phyloP scores from a whole-genome alignment of 73 alveolate genomes.

The Stentor roeselii region DNA sequence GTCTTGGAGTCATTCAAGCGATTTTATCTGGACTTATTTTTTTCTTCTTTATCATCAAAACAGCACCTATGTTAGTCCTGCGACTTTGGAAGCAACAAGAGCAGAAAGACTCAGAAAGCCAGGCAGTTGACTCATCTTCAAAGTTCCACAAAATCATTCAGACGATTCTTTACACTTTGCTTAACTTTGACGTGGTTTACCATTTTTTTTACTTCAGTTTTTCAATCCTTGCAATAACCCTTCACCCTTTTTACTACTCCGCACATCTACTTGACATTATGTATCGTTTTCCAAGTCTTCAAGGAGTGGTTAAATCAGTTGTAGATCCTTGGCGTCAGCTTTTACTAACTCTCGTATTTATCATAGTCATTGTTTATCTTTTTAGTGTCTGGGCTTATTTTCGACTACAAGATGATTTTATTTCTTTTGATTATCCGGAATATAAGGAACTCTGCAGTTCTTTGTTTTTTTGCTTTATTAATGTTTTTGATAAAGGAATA shows the following conservation, averaged over 20 bases:
- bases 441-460: constrained; percentile 25
- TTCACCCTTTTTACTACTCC: constrained; percentile 45
- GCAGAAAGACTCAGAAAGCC: background rate
- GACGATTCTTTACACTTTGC: background rate
- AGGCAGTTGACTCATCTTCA: background rate
- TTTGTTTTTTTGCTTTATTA: constrained; percentile 28
- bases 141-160: background rate
- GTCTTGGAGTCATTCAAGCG: background rate
- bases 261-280: constrained; percentile 33
- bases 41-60: background rate
- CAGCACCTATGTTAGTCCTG: background rate
- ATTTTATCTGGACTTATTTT: background rate
- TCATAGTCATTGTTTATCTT: background rate
- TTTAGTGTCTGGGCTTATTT: constrained; percentile 24
- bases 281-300: constrained; percentile 29
- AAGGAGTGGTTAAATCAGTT: constrained; percentile 23
- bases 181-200: constrained; percentile 28
- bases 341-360: constrained; percentile 25
- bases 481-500: constrained; percentile 45
- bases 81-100: constrained; percentile 20
- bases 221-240: constrained; percentile 31
- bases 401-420: background rate
- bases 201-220: constrained; percentile 28
- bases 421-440: no score
- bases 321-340: constrained; percentile 20